Conservation (phyloP, 257 asterid genomes). For the Petrea volubilis region DNA sequence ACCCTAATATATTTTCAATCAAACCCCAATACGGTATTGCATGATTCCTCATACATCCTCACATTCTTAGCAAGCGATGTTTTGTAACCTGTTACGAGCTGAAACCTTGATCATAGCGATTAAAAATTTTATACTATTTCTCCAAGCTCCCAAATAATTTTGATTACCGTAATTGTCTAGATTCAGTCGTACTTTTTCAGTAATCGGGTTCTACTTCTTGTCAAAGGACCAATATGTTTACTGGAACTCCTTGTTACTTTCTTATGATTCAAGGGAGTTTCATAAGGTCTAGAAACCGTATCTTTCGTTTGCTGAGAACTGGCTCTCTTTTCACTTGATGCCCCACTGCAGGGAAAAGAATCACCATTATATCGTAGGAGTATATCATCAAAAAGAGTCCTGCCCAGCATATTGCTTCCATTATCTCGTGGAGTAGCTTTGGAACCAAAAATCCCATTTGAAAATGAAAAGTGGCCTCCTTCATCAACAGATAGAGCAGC, state of each 20-base stretch:
- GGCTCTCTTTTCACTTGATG: conserved; percentile 17
- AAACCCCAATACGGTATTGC: not conserved
- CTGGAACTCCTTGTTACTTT: not conserved
- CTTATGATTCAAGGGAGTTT: not conserved
- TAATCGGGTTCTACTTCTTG: conserved; percentile 40
- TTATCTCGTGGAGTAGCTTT: conserved; percentile 20
- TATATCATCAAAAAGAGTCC: conserved; percentile 26
- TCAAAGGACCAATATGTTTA: conserved; percentile 26
- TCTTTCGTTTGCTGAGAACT: not conserved
- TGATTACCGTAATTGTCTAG: not conserved
- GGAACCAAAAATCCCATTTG: conserved; percentile 20
- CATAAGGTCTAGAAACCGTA: conserved; percentile 2
- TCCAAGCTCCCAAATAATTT: not conserved
- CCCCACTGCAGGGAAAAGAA: conserved; percentile 8
- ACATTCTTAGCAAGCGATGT: not conserved
- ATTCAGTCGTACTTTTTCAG: conserved; percentile 1
- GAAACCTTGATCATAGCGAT: not conserved
- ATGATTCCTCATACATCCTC: not conserved
- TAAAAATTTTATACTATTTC: not conserved
- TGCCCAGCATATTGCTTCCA: conserved; percentile 21
- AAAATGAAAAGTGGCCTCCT: conserved; percentile 23
- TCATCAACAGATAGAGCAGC: conserved; percentile 31
- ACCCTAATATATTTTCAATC: not conserved
- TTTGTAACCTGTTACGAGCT: not conserved
- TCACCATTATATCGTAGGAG: conserved; percentile 18